Evolutionary conservation across 2,329 filamentous ascomycete species (phyloP).

Genomic region (Verticillium nonalfalfae): DNA sequence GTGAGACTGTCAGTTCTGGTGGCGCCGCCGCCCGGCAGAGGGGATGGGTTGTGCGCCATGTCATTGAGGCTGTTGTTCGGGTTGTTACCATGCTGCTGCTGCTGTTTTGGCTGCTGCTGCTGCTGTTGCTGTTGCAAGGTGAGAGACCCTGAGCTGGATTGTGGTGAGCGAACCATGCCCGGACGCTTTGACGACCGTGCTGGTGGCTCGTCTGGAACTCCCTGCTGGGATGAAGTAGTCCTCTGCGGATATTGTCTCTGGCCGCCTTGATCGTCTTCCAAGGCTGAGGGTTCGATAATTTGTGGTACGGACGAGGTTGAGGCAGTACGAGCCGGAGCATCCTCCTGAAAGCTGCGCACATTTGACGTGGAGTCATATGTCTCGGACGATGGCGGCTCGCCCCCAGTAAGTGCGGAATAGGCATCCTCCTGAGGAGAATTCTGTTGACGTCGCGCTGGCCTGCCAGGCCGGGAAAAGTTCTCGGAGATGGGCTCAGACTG

Average conservation of each 20-base stretch:
- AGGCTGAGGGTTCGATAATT: constrained; percentile 59
- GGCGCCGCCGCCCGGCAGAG: constrained; percentile 61
- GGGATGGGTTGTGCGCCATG: constrained; percentile 58
- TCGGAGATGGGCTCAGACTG: constrained; percentile 63
- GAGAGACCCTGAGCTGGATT: constrained; percentile 7
- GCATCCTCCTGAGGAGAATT: constrained; percentile 39
- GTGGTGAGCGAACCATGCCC: constrained; percentile 22
- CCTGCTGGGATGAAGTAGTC: constrained; percentile 36
- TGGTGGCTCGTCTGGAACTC: constrained; percentile 32
- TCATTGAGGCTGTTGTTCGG: constrained; percentile 51
- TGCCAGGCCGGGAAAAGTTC: constrained; percentile 57
- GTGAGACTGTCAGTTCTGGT: constrained; percentile 69
- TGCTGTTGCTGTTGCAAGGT: constrained; percentile 13
- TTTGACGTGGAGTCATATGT: constrained; percentile 14
- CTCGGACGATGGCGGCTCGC: constrained; percentile 30
- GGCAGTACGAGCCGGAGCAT: constrained; percentile 22
- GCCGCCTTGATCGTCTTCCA: constrained; percentile 27
- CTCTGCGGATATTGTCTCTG: constrained; percentile 40
- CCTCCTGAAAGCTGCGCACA: constrained; percentile 15
- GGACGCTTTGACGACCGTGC: constrained; percentile 38
- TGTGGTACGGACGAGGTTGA: constrained; percentile 37
- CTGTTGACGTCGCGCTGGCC: constrained; percentile 39
- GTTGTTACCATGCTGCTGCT: constrained; percentile 12
- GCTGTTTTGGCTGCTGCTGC: constrained; percentile 17
- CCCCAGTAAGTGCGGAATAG: constrained; percentile 44